Percentiles rank a stretch among this genome's conserved stretches.
Conservation (phyloP, 2,329 filamentous ascomycete genomes). For the Didymella glomerata region DNA sequence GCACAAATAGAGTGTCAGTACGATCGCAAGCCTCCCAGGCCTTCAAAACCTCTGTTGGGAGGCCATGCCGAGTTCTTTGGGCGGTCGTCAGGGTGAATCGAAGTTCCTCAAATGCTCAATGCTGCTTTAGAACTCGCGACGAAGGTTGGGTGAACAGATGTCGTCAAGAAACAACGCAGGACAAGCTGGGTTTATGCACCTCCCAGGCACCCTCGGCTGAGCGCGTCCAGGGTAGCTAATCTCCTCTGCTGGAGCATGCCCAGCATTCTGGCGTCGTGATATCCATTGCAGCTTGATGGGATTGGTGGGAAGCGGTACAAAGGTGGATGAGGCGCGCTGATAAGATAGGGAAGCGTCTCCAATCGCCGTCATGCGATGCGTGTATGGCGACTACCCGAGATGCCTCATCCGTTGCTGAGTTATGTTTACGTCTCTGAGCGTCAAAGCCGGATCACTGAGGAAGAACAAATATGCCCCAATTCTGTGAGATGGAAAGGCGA, state of each 20-base stretch:
- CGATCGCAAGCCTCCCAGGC: slow-evolving; percentile 62
- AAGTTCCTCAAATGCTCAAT: neutral
- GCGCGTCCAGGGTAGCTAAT: slow-evolving; percentile 5
- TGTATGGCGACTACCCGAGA: slow-evolving; percentile 1
- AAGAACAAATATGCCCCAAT: neutral
- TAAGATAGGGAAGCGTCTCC: slow-evolving; percentile 28
- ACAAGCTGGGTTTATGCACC: slow-evolving; percentile 9
- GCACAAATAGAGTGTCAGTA: slow-evolving; percentile 61
- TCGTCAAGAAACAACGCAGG: slow-evolving; percentile 1
- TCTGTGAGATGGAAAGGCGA: neutral
- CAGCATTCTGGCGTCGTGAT: slow-evolving; percentile 33
- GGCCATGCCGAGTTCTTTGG: slow-evolving; percentile 24
- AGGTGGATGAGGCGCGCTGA: slow-evolving; percentile 13
- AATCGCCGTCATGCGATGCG: neutral
- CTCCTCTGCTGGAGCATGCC: slow-evolving; percentile 23
- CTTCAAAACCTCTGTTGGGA: slow-evolving; percentile 42
- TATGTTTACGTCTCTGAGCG: neutral
- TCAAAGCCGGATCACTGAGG: too few species aligned
- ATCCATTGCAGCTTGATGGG: slow-evolving; percentile 23
- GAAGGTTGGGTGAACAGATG: neutral
- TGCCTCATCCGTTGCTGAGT: neutral
- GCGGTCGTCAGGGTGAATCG: neutral
- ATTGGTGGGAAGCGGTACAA: slow-evolving; percentile 21
- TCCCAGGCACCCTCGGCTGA: slow-evolving; percentile 19
- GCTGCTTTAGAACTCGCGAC: neutral